Conservation (phyloP, 306 rosid species). For the Phaseolus lunatus region DNA sequence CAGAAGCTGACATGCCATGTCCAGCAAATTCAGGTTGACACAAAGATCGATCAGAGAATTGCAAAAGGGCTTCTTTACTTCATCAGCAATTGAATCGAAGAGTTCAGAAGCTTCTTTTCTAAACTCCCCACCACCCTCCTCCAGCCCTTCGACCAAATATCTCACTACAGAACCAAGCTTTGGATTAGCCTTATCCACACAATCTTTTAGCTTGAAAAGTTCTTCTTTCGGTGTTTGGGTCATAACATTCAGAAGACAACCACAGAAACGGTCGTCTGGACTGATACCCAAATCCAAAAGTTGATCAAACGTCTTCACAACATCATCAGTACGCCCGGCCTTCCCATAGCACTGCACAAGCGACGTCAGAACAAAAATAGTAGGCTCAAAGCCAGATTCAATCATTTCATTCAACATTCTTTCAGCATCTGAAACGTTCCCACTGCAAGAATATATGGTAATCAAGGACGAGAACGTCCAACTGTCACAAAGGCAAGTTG, state of each 20-base stretch:
- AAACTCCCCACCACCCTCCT: constrained; percentile 57
- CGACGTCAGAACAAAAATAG: constrained; percentile 86
- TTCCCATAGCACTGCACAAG: constrained; percentile 95
- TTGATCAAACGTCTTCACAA: constrained; percentile 76
- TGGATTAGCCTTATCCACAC: constrained; percentile 71
- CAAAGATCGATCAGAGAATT: constrained; percentile 92
- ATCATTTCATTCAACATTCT: constrained; percentile 72
- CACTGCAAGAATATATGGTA: constrained; percentile 82
- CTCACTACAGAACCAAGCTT: constrained; percentile 75
- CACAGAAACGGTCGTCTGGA: constrained; percentile 85
- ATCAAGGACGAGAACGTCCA: constrained; percentile 96
- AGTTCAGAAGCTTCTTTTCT: constrained; percentile 72
- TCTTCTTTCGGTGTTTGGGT: constrained; percentile 84
- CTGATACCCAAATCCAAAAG: constrained; percentile 71
- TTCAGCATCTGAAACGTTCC: constrained; percentile 83
- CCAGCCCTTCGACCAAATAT: constrained; percentile 68
- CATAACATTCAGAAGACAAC: constrained; percentile 93
- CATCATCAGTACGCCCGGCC: constrained; percentile 82
- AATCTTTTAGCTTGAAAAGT: constrained; percentile 64
- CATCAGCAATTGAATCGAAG: constrained; percentile 55
- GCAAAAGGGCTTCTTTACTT: constrained; percentile 85
- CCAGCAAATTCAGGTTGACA: constrained; percentile 73
- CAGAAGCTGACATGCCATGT: constrained; percentile 80
- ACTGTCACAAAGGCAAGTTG: constrained; percentile 73
- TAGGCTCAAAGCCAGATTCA: constrained; percentile 84